These are phyloP conservation scores for Citrus maxima DNA, from an alignment of 345 rosid genomes.

Conservation along the genomic window DNA sequence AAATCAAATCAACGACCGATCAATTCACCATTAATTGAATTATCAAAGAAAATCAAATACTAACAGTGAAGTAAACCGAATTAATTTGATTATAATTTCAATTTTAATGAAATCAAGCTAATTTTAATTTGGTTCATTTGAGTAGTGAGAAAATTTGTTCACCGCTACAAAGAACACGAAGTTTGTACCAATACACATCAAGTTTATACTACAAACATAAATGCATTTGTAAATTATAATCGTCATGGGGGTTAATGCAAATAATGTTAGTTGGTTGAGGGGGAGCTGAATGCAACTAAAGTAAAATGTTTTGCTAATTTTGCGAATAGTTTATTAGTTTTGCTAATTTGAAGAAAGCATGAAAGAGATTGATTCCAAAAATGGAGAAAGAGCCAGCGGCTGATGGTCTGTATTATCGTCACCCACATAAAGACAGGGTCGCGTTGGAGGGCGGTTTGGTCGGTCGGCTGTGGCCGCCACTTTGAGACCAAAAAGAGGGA, in stretches of 20 bases:
- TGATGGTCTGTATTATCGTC: background rate
- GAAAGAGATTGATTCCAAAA: background rate
- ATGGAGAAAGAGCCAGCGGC: background rate
- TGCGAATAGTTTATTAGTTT: no score
- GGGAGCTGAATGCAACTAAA: background rate
- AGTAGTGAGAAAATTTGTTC: background rate
- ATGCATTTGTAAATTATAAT: background rate
- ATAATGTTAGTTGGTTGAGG: background rate
- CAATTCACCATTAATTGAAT: no score
- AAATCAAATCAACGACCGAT: no score
- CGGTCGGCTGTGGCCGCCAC: constrained; percentile 55
- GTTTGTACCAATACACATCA: background rate
- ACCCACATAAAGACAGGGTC: constrained; percentile 16
- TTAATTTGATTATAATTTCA: no score
- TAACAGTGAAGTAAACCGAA: no score
- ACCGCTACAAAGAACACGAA: background rate
- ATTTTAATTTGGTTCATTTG: background rate
- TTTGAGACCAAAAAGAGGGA: constrained; percentile 33
- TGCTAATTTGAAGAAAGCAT: background rate
- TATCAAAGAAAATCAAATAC: no score
- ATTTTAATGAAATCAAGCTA: no score
- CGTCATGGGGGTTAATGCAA: background rate
- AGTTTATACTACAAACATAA: background rate
- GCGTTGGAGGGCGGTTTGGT: constrained; percentile 65
- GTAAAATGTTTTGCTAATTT: background rate